Evolutionary conservation across 106 monocot genomes (phyloP), one percentile per base, ranked within the genome.

Genomic region (Apostasia ramifera): DNA sequence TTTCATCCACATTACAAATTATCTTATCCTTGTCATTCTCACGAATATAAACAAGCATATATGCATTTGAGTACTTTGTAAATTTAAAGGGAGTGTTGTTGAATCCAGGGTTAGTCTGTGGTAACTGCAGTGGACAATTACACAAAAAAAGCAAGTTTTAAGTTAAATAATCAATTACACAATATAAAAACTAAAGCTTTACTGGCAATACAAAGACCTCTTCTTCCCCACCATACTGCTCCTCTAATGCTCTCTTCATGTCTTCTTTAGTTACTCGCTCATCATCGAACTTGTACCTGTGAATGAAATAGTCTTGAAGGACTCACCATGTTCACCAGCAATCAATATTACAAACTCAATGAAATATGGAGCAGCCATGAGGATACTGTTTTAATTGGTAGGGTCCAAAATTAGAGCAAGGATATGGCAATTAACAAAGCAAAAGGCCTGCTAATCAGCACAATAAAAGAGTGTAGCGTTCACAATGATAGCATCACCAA

Each of bases 31-130:
- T 98, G 73, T 98, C 92, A 79, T 89, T 90, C 71, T 98, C 97
- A 67, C 97, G 92, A 73, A 98, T 87, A 67, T 98, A 98, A 39
- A 92, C 97, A 72, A 98, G 87, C 97, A 98, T 98, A 70, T 98
- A 98, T 6, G 97, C 97, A 85, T 98, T 98, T 70, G 97, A 98
- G 74, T 98, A 98, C 69, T 98, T 98, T 54, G 97, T 98, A 70
- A 92, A 98, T 60, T 92, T 98, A 57, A 92, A 92, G 57, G 92
- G 97, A 57, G 92, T 76, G 60, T 92, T 92, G 77, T 98, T 92
- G 78, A 98, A 89, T 2, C 92, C 92, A 63, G 97, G 92, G 77
- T 98, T 98, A 57, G 87, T 66, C 67, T 98, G 97, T 68, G 92
- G 89, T 44, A 92, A 77, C 97, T 92, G 80, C 61, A 58, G 40